Evolutionary conservation across 352 stramenopile genomes (phyloP).

Genomic region (Discostella stelligera): DNA sequence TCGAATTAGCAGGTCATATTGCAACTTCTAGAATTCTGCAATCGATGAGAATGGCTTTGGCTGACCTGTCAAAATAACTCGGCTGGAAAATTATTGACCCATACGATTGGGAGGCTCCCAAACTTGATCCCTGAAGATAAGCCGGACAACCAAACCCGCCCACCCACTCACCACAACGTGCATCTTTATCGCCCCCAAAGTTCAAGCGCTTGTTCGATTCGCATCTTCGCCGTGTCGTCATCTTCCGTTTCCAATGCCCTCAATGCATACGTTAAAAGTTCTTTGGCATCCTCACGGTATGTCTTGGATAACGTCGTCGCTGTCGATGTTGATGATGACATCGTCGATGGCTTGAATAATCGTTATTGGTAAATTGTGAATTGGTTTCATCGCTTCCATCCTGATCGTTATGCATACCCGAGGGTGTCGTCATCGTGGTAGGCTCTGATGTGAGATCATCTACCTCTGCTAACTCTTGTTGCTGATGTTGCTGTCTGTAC

Average conservation of each 20-base stretch:
- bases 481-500: constrained; percentile 50
- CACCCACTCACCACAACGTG: background rate
- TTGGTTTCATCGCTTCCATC: constrained; percentile 2
- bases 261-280: constrained; percentile 73
- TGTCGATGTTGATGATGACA: constrained; percentile 1
- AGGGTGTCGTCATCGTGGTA: constrained; percentile 26
- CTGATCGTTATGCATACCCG: constrained; percentile 14
- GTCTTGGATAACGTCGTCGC: constrained; percentile 46
- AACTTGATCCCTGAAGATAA: too few relatives aligned
- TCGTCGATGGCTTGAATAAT: background rate
- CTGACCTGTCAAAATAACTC: too few relatives aligned
- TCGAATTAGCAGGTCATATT: too few relatives aligned
- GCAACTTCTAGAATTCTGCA: too few relatives aligned
- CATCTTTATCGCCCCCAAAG: constrained; percentile 19
- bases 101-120: too few relatives aligned
- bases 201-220: constrained; percentile 64
- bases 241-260: constrained; percentile 71
- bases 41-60: too few relatives aligned
- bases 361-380: background rate
- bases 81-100: too few relatives aligned
- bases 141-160: too few relatives aligned
- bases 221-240: constrained; percentile 58
- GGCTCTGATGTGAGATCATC: background rate
- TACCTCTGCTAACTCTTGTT: constrained; percentile 19
- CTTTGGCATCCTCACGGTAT: constrained; percentile 65